phyloP scores from a whole-genome alignment of 305 asterid genomes.

The Andrographis paniculata region DNA sequence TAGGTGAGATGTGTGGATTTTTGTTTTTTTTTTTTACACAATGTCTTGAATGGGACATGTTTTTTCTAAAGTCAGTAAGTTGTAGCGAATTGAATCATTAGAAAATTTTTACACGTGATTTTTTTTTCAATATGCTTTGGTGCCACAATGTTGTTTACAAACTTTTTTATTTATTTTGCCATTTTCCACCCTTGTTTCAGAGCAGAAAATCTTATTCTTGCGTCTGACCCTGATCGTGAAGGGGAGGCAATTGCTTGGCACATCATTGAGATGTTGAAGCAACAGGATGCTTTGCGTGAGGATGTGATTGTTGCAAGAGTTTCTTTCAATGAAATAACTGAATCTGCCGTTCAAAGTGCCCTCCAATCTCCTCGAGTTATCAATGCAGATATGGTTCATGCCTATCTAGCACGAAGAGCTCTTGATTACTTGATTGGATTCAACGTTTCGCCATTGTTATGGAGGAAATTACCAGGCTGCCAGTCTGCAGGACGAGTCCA shows the following conservation, averaged over 20 bases:
- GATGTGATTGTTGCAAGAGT: constrained; percentile 75
- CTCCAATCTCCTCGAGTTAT: constrained; percentile 74
- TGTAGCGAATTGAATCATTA: neutral
- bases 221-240: constrained; percentile 97
- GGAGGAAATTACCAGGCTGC: constrained; percentile 96
- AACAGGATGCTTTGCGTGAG: constrained; percentile 72
- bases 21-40: too few species aligned
- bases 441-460: constrained; percentile 83
- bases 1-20: too few species aligned
- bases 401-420: constrained; percentile 94
- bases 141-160: constrained; percentile 7
- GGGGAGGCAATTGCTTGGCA: constrained; percentile 98
- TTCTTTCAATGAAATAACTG: constrained; percentile 78
- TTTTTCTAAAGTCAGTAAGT: constrained; percentile 5
- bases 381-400: constrained; percentile 68
- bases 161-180: constrained; percentile 21
- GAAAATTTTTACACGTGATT: neutral
- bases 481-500: constrained; percentile 98
- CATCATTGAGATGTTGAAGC: constrained; percentile 84
- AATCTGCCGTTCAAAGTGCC: constrained; percentile 72
- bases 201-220: constrained; percentile 81
- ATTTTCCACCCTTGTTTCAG: constrained; percentile 44
- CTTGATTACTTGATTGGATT: constrained; percentile 95
- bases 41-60: too few species aligned
- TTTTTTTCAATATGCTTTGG: neutral